Conservation (phyloP, 257 asterid species). For the Rhazya stricta region DNA sequence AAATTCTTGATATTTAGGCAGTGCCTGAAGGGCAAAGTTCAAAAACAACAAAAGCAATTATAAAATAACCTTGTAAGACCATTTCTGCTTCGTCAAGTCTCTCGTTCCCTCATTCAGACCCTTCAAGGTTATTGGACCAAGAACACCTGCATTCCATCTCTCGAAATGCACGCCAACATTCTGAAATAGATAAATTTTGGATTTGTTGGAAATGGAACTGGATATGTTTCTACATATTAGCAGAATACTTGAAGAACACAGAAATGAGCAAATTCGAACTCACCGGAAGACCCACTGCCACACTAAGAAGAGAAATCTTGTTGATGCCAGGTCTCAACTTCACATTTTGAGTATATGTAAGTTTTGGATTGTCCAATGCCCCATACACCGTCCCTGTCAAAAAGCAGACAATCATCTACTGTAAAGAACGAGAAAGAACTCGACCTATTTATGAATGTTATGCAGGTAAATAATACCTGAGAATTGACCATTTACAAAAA, state of each 20-base stretch:
- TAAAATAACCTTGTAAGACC: conserved; percentile 72
- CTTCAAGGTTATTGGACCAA: conserved; percentile 71
- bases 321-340: conserved; percentile 65
- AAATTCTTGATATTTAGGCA: not conserved
- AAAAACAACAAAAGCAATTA: conserved; percentile 1
- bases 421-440: not conserved
- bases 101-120: conserved; percentile 75
- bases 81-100: conserved; percentile 73
- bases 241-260: not conserved
- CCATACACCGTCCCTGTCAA: conserved; percentile 58
- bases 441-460: not conserved
- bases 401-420: not conserved
- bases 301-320: conserved; percentile 83
- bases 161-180: conserved; percentile 77
- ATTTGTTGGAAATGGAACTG: not conserved
- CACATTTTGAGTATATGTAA: conserved; percentile 45
- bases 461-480: conserved; percentile 45
- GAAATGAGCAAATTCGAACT: conserved; percentile 25
- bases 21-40: not conserved
- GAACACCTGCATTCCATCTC: conserved; percentile 76
- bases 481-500: conserved; percentile 61
- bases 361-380: conserved; percentile 51
- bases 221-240: not conserved
- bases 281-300: conserved; percentile 81
- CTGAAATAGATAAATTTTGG: conserved; percentile 32